Evolutionary conservation across 306 rosid genomes (phyloP), one percentile per base, ranked within the genome.

Genomic region (Ochetophila trinervis): DNA sequence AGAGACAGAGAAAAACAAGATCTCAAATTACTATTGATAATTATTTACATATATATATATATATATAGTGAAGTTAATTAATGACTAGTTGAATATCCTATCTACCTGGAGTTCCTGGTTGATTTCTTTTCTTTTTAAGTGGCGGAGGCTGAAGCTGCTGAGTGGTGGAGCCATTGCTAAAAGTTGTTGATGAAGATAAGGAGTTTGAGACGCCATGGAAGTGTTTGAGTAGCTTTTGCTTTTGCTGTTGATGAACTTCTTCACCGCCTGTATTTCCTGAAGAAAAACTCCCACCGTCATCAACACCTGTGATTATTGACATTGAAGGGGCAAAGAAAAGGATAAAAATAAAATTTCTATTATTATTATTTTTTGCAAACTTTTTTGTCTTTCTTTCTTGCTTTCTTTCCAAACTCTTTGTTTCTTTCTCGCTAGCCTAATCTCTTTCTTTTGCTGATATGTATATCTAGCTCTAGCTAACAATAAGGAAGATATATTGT

Each of bases 101-200:
- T 21, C 0, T 42, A 91, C 97, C 97, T 74, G 97, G 97, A 70
- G 79, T 91, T 80, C 97, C 97, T 27, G 97, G 96, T 55, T 84
- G 85, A 83, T 76, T 91, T 62, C 97, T 82, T 72, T 85, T 91
- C 83, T 68, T 91, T 88, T 86, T 91, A 56, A 61, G 59, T 35
- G 84, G 71, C 53, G 83, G 79, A 57, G 79, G 77, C n/a, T 74
- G 79, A 16, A 74, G 70, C 37, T 71, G 77, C 30, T 79, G 72
- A 70, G 62, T 61, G 49, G 84, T 24, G 67, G 84, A 76, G 79
- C 82, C 88, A 82, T 85, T 84, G 78, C 65, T 86, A 15, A 71
- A 70, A 20, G 85, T 78, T 42, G 74, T 78, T 2, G 86, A 74
- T 59, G 86, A 78, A 76, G 89, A 65, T 10, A 77, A 75, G 65